Conservation (phyloP, 164 flowering plant genomes). For the Akebia trifoliata region DNA sequence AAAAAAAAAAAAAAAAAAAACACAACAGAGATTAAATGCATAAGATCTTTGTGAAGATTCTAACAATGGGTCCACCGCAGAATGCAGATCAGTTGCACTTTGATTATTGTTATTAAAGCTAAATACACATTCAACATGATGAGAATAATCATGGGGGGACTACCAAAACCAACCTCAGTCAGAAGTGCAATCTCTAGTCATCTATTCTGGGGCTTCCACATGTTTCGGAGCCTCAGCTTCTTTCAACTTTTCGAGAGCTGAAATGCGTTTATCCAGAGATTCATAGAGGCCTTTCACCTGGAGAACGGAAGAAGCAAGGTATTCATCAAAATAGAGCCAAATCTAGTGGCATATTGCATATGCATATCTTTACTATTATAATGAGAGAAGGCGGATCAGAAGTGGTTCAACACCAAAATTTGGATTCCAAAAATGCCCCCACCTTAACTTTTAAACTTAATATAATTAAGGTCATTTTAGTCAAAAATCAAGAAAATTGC, state of each 20-base stretch:
- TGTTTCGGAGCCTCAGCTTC: constrained; percentile 34
- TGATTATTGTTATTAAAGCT: background rate
- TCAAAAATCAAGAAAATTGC: too few relatives aligned
- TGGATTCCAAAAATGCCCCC: too few relatives aligned
- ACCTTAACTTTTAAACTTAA: too few relatives aligned
- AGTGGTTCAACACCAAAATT: too few relatives aligned
- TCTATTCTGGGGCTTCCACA: constrained; percentile 43
- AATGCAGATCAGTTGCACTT: constrained; percentile 2
- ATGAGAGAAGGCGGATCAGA: too few relatives aligned
- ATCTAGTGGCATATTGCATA: background rate
- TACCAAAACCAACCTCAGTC: constrained; percentile 3
- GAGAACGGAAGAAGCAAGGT: background rate
- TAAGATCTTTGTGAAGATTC: background rate
- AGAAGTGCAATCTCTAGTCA: constrained; percentile 3
- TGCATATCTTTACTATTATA: too few relatives aligned
- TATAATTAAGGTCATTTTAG: too few relatives aligned
- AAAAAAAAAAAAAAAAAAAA: too few relatives aligned
- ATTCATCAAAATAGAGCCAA: background rate
- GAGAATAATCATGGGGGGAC: background rate
- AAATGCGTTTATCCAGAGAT: constrained; percentile 44
- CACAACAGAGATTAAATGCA: background rate
- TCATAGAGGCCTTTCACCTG: constrained; percentile 52
- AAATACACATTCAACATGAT: background rate
- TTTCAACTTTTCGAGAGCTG: constrained; percentile 52
- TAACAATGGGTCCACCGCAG: background rate